Base-by-base conservation (phyloP, 2,329 filamentous ascomycete genomes). In the Colletotrichum echinochloae region DNA sequence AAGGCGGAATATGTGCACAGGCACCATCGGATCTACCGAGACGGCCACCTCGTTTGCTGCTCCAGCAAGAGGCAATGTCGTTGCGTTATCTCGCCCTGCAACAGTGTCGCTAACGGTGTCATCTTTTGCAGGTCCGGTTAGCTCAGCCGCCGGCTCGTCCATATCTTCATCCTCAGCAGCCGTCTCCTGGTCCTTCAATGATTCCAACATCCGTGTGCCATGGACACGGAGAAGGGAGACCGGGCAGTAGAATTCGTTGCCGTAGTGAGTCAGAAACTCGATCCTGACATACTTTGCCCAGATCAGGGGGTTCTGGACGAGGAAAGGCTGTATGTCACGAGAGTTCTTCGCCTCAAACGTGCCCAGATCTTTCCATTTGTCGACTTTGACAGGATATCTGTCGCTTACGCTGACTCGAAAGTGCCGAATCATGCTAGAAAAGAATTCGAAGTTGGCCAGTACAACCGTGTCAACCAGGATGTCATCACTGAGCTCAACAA, bases 391-490 rank as follows among this genome's bases (percentile, higher is more conserved):
- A 0, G 96, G 96, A 80, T 98, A 98, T 66, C 94, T 90, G 82
- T 98, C 96, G 68, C 95, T 97, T 57, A 98, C 95, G 78, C 94
- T 97, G 74, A 98, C 90, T 61, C 93, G 89, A 79, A 99, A 98
- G 57, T 91, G 92, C 63, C 94, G 92, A 75, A 98, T 93, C 88
- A 97, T 98, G 78, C 94, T 98, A 65, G 94, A 97, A 84, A 99
- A 99, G 84, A 99, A 99, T 80, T 99, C 96, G 76, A 97, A 99
- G 79, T 99, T 99, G 72, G 95, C 96, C 64, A 99, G 86, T n/a
- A 98, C 96, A 49, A 99, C 87, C 0, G 96, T 99, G 78, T 99
- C 96, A 69, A 99, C 92, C 54, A 97, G 87, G 66, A 91, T 89
- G 66, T 91, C 89, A 77, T 97, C 94, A 80, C 94, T 98, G 37